These are phyloP conservation scores for Anaeromyces robustus DNA, from an alignment of 192 early-diverging fungal species.

Conservation along the genomic window DNA sequence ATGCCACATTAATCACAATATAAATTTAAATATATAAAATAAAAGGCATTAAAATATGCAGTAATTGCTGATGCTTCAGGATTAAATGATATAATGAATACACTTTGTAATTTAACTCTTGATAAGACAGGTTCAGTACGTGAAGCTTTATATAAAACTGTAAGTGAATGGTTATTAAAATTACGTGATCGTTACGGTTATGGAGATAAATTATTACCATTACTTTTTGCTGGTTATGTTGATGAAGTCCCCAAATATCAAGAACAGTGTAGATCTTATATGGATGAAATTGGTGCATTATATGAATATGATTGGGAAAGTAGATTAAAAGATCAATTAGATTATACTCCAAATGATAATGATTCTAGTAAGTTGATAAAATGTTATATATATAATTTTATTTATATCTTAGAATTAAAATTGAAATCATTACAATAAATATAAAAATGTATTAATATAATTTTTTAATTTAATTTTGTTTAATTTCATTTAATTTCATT, in stretches of 20 bases:
- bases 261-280: constrained; percentile 3
- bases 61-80: constrained; percentile 22
- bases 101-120: constrained; percentile 15
- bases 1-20: too few species aligned
- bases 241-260: constrained; percentile 21
- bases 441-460: too few species aligned
- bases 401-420: too few species aligned
- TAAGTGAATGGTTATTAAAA: constrained; percentile 18
- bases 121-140: constrained; percentile 31
- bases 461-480: too few species aligned
- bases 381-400: background rate
- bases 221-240: constrained; percentile 21
- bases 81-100: constrained; percentile 20
- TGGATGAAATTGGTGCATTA: constrained; percentile 23
- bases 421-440: too few species aligned
- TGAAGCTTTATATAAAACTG: constrained; percentile 19
- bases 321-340: constrained; percentile 36
- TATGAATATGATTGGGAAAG: constrained; percentile 35
- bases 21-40: constrained; percentile 1
- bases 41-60: constrained; percentile 13
- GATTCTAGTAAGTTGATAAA: background rate
- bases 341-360: constrained; percentile 15
- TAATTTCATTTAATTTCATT: too few species aligned
- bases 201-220: constrained; percentile 27
- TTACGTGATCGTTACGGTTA: constrained; percentile 28